Evolutionary conservation across 768 basidiomycete species (phyloP), one percentile per base, ranked within the genome.

Genomic region (Rickenella mellea): DNA sequence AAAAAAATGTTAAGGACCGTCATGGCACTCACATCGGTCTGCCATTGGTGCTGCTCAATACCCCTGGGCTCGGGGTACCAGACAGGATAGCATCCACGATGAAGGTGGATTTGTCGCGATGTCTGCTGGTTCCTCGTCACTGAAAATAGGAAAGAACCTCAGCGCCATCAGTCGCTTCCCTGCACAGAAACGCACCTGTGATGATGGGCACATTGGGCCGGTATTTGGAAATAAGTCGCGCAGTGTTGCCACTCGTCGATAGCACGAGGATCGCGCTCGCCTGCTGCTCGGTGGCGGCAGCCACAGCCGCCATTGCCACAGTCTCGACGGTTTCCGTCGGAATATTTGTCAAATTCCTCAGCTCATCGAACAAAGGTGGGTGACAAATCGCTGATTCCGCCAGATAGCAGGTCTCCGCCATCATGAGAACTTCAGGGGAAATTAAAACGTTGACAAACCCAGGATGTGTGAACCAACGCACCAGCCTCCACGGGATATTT

Each of bases 351-450:
- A 84, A 72, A 29, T 71, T 62, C 46, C 80, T 78, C 48, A 98
- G 69, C 53, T 94, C 90, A 56, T 96, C 88, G 58, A 88, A 97
- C 40, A 97, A 68, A 45, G 92, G 87, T 30, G 89, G 88, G 59
- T 97, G 93, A 70, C 88, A 92, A 63, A 94, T 89, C 26, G 94
- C 84, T 36, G 84, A 76, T 67, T 99, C 96, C 44, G 96, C 94
- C 49, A 99, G 83, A 55, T 91, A 74, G 61, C 94, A 97, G 3
- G 93, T 98, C 72, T 99, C 96, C 40, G 94, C 96, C 96, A 99
- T 99, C 94, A 98, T 94, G 54, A 91, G 75, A 50, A 99, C 93
- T 89, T 51, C 20, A 42, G 17, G 11, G 41, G 35, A 39, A 20
- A 27, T 17, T 10, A 6, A 24, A 5, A 5, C 30, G 19, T 28